These are phyloP conservation scores for Kodamaea sp. DNA, from an alignment of 1,139 yeast species.

Conservation along the genomic window DNA sequence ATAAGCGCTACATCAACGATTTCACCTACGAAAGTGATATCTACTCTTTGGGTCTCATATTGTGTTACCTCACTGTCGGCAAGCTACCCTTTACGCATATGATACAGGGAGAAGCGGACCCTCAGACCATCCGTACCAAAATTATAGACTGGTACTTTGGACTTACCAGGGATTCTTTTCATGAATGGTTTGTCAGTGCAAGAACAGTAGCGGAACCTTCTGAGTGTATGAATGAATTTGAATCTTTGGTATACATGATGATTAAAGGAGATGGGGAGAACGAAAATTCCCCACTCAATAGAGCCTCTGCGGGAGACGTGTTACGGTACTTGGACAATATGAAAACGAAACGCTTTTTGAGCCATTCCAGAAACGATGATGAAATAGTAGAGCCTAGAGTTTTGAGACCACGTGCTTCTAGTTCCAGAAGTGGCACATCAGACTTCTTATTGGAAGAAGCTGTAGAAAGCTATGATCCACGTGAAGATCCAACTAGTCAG, in stretches of 20 bases:
- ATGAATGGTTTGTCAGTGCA: slow-evolving; percentile 26
- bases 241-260: slow-evolving; percentile 30
- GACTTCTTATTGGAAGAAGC: too few relatives aligned
- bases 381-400: too few relatives aligned
- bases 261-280: slow-evolving; percentile 26
- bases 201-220: not conserved
- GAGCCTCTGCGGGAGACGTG: slow-evolving; percentile 20
- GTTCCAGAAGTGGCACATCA: too few relatives aligned
- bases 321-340: slow-evolving; percentile 22
- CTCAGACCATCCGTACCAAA: slow-evolving; percentile 27
- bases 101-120: slow-evolving; percentile 35
- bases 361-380: too few relatives aligned
- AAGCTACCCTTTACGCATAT: slow-evolving; percentile 54
- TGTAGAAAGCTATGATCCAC: too few relatives aligned
- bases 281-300: slow-evolving; percentile 6
- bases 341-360: slow-evolving; percentile 10
- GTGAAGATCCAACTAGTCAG: too few relatives aligned
- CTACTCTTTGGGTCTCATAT: slow-evolving; percentile 79
- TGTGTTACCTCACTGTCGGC: slow-evolving; percentile 73
- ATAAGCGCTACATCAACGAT: slow-evolving; percentile 39
- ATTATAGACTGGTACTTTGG: slow-evolving; percentile 34
- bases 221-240: slow-evolving; percentile 21
- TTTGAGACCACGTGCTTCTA: too few relatives aligned
- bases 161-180: slow-evolving; percentile 22
- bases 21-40: slow-evolving; percentile 74